Conservation (phyloP, 805 yeast genomes). For the Metschnikowia shivogae region DNA sequence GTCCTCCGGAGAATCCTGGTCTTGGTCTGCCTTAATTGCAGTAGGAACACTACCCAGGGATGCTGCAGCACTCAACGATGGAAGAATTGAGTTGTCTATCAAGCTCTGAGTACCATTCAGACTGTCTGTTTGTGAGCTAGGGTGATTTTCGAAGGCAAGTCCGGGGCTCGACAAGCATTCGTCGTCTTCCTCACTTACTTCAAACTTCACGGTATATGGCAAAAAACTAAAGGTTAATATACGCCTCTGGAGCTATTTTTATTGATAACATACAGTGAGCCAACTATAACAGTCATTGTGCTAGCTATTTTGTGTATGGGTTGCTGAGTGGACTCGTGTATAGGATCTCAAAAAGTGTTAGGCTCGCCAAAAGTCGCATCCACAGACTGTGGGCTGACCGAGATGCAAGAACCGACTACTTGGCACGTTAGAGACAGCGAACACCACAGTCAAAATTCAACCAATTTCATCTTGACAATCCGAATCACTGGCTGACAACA, state of each 20-base stretch:
- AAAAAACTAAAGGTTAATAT: conserved; percentile 46
- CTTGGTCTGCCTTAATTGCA: conserved; percentile 17
- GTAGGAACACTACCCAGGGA: conserved; percentile 20
- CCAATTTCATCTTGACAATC: too few relatives aligned
- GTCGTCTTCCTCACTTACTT: conserved; percentile 27
- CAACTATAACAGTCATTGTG: conserved; percentile 63
- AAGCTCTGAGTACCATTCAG: conserved; percentile 2
- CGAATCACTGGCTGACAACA: too few relatives aligned
- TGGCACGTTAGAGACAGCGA: too few relatives aligned
- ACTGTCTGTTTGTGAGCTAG: conserved; percentile 1
- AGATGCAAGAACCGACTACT: not conserved
- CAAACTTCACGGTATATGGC: conserved; percentile 73
- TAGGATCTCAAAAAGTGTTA: conserved; percentile 1
- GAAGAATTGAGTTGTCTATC: conserved; percentile 26
- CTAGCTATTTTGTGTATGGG: not conserved
- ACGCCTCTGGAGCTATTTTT: not conserved
- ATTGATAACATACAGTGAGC: conserved; percentile 54
- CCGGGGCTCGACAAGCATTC: not conserved
- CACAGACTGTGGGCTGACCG: not conserved
- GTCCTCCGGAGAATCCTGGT: conserved; percentile 45
- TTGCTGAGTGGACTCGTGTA: not conserved
- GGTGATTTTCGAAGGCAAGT: not conserved
- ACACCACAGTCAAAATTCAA: too few relatives aligned
- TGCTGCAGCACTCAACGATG: conserved; percentile 33
- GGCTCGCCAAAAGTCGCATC: not conserved